Base-by-base conservation (phyloP, 129 eudicot genomes). In the Chrysanthemum seticuspe region DNA sequence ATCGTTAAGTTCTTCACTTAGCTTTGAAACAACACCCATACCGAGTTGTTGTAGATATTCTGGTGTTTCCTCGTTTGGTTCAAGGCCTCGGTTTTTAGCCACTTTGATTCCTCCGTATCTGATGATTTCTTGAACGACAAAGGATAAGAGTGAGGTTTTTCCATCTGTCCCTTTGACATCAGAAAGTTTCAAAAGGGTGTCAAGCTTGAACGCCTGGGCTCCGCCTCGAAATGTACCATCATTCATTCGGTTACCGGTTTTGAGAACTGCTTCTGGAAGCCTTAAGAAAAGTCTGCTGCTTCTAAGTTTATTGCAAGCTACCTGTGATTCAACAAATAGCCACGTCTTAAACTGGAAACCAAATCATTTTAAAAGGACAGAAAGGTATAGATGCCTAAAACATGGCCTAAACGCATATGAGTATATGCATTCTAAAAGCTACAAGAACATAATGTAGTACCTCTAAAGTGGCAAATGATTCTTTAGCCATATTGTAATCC, bases 201-300 rank as follows among this genome's bases (percentile, higher is more conserved):
- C 98, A 50, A 92, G 95, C 79, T 85, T 92, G 82, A 92, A 92
- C 12, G 95, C 98, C 65, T 83, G 88, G 3, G 98, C 98, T 10
- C 89, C 96, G 12, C 96, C 98, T 13, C 96, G 95, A 29, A 66
- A 87, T 4, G 98, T 92, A 40, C 96, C 96, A 27, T 76, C 90
- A 49, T 92, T 92, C 98, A 92, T 92, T 13, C 98, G 90, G 71
- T 92, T 92, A 13, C 98, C 98, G 1, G 98, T 92, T 71, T 92
- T 92, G 45, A 92, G 90, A 74, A 92, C 96, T 27, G 98, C 98
- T 84, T 92, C 98, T 53, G 89, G 72, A 34, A 92, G 98, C 79
- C 91, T 89, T 49, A 91, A 71, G 87, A 91, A 91, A 47, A 91
- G 80, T 81, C 97, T 79, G 83, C 89, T 91, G 77, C 85, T 91